These are phyloP conservation scores for Paramecium sexaurelia DNA, from an alignment of 73 alveolate genomes.

Conservation along the genomic window DNA sequence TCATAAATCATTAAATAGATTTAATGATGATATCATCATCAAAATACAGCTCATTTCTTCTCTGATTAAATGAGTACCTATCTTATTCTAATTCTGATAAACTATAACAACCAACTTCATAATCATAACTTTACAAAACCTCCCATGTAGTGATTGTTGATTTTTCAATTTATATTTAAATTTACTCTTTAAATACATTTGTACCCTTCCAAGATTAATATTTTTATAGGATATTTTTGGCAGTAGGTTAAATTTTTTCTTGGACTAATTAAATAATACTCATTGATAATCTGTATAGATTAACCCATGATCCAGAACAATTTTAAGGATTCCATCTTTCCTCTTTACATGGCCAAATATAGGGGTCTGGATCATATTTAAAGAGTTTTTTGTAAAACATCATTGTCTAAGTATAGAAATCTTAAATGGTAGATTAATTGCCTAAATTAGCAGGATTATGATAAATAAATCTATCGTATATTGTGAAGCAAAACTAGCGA, in stretches of 20 bases:
- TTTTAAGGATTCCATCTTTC: constrained; percentile 2
- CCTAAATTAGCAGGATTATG: constrained; percentile 39
- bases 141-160: background rate
- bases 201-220: background rate
- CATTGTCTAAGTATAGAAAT: background rate
- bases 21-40: constrained; percentile 17
- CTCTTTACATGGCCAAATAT: constrained; percentile 21
- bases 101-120: constrained; percentile 1
- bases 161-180: background rate
- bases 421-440: background rate
- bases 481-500: background rate
- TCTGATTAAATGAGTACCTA: background rate
- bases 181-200: background rate
- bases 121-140: background rate
- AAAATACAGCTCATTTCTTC: background rate
- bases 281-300: background rate
- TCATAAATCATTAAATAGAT: background rate
- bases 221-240: background rate
- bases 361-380: background rate
- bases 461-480: background rate
- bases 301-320: constrained; percentile 19
- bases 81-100: background rate
- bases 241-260: background rate
- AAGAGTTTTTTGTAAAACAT: background rate
- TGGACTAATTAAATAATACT: background rate